Conservation (phyloP, 139 green algal species). For the Chloropicon primus region DNA sequence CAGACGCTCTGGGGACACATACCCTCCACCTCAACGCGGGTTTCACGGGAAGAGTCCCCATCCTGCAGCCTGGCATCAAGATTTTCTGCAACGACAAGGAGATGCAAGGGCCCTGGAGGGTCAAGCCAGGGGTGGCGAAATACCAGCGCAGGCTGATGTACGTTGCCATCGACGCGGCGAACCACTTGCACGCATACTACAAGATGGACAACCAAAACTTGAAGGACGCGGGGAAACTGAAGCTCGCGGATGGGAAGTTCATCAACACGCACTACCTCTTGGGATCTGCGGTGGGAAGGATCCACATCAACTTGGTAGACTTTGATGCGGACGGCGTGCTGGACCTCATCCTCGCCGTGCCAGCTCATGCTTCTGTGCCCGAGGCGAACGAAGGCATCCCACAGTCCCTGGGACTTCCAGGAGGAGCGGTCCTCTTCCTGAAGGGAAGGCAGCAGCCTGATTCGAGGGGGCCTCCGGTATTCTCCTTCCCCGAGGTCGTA, state of each 20-base stretch:
- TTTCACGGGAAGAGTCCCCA: no score
- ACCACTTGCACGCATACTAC: slow-evolving; percentile 15
- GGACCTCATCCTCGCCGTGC: slow-evolving; percentile 9
- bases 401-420: slow-evolving; percentile 2
- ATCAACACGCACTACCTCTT: slow-evolving; percentile 10
- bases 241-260: slow-evolving; percentile 3
- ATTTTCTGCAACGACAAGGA: slow-evolving; percentile 13
- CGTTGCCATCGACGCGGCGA: slow-evolving; percentile 6
- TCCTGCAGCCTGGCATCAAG: background rate
- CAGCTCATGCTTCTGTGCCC: slow-evolving; percentile 5
- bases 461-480: slow-evolving; percentile 3
- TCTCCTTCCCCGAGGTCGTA: slow-evolving; percentile 8
- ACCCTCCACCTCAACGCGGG: slow-evolving; percentile 3
- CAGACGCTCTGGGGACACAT: slow-evolving; percentile 1
- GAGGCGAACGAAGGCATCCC: slow-evolving; percentile 3
- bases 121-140: slow-evolving; percentile 1
- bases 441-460: slow-evolving; percentile 2
- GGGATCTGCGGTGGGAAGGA: slow-evolving; percentile 9
- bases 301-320: slow-evolving; percentile 13
- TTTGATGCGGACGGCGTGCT: slow-evolving; percentile 14
- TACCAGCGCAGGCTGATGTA: slow-evolving; percentile 8
- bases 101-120: slow-evolving; percentile 14
- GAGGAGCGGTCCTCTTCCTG: slow-evolving; percentile 8
- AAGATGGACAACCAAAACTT: slow-evolving; percentile 12
- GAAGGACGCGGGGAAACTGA: slow-evolving; percentile 15